Base-by-base conservation (phyloP, 495 filamentous ascomycete genomes). In the Recurvomyces mirabilis region DNA sequence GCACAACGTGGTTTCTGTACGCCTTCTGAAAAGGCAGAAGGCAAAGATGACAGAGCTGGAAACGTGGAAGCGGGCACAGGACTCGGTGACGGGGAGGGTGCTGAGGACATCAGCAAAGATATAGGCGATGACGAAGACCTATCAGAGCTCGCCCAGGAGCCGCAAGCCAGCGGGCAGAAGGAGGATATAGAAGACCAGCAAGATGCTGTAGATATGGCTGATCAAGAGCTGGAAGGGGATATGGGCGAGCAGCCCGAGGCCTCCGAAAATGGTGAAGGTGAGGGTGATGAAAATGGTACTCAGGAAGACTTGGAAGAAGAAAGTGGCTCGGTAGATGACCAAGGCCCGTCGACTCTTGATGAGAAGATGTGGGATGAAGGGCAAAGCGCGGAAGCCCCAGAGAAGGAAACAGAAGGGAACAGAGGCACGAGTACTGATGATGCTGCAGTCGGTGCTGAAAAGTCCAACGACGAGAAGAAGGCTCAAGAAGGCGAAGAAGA, bases 361-460 rank as follows among this genome's bases (percentile, higher is more conserved):
- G 91, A 98, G 64, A 96, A 95, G 67, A 81, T 95, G 68, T 98
- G 91, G 91, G 87, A 96, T 62, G 87, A 82, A 7, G 75, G 74
- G 32, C 76, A 72, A 14, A 81, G 85, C 38, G 80, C 87, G 13
- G 68, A 80, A 12, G 78, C 86, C 41, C 88, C 89, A 53, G 84
- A 94, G 35, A 82, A 87, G 38, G 71, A 85, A 50, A 82, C 77
- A n/a, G 73, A 86, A 49, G 68, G 81, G 51, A 66, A 71, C 9
- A 77, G 79, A 53, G 81, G 82, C 14, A 69, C 74, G 45, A 60
- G 2, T 20, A 48, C 70, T 41, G 69, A 77, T 38, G 68, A 79
- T 14, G 76, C 85, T 41, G 70, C 83, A 50, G 73, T 81, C 44
- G 66, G 74, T 35, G 78, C 78, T 23, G 67, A 79, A 38, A 64